These are phyloP conservation scores for Psidium guajava DNA, from an alignment of 345 rosid genomes.

Conservation along the genomic window DNA sequence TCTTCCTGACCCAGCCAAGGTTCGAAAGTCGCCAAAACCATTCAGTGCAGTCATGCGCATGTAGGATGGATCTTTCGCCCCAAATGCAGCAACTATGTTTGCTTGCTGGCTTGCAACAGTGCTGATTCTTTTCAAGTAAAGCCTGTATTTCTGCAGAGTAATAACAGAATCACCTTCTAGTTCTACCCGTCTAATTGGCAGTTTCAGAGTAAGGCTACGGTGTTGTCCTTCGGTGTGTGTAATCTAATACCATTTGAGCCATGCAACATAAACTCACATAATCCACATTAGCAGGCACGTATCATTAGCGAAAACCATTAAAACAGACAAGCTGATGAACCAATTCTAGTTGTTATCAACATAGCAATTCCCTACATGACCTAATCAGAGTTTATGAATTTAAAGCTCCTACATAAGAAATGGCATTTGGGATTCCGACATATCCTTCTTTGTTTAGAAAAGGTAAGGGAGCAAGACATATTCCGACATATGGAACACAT, in stretches of 20 bases:
- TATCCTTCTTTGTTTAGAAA: neutral
- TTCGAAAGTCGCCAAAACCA: constrained; percentile 43
- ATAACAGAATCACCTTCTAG: neutral
- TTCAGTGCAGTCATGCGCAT: constrained; percentile 38
- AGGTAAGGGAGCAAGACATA: neutral
- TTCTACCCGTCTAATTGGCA: neutral
- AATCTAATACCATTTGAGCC: neutral
- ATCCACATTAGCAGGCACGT: neutral
- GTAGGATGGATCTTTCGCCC: constrained; percentile 22
- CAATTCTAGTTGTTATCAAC: neutral
- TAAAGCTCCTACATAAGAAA: neutral
- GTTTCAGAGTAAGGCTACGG: neutral
- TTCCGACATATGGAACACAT: neutral
- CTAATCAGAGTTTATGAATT: neutral
- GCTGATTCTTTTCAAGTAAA: constrained; percentile 62
- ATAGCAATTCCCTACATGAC: neutral
- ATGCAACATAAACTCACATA: neutral
- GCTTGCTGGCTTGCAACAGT: constrained; percentile 35
- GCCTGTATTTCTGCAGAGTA: constrained; percentile 69
- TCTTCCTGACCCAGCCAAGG: constrained; percentile 39
- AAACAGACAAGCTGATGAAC: neutral
- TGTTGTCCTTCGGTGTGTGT: neutral
- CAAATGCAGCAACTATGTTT: constrained; percentile 42
- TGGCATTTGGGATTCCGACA: neutral
- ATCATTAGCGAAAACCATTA: neutral